phyloP scores from a whole-genome alignment of 768 basidiomycete species.

The Boletus barrowsii region DNA sequence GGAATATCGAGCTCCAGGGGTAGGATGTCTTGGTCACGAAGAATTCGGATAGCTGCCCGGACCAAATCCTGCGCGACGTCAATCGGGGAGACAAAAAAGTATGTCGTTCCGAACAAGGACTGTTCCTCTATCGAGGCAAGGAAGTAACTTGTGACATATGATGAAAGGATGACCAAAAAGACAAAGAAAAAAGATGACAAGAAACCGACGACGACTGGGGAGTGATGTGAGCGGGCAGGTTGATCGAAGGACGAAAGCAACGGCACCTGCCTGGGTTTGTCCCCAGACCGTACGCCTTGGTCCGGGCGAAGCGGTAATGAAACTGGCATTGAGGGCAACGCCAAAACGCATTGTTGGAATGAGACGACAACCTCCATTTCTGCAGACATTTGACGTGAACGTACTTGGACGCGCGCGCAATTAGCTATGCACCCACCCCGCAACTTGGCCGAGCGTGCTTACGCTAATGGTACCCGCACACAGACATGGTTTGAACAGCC shows the following conservation, averaged over 20 bases:
- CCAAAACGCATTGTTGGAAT: conserved; percentile 68
- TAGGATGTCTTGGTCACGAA: conserved; percentile 53
- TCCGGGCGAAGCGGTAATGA: conserved; percentile 72
- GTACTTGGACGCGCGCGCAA: conserved; percentile 43
- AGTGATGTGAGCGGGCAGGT: conserved; percentile 11
- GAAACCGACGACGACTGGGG: conserved; percentile 59
- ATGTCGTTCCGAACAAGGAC: conserved; percentile 33
- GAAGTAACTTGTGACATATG: conserved; percentile 67
- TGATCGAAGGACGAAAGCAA: conserved; percentile 1
- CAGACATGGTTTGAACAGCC: conserved; percentile 71
- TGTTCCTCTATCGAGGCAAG: conserved; percentile 60
- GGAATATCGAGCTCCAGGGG: conserved; percentile 26
- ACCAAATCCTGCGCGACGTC: conserved; percentile 61
- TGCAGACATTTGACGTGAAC: conserved; percentile 80
- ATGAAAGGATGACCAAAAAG: conserved; percentile 61
- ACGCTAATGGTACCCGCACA: conserved; percentile 76
- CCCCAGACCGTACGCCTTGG: conserved; percentile 65
- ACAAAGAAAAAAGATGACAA: conserved; percentile 64
- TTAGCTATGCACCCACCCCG: conserved; percentile 15
- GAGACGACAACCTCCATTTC: conserved; percentile 64
- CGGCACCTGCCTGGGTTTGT: conserved; percentile 63
- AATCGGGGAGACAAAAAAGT: conserved; percentile 49
- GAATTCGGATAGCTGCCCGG: conserved; percentile 57
- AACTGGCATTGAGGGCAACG: conserved; percentile 79
- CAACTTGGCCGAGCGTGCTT: conserved; percentile 17